Base-by-base conservation (phyloP, 768 basidiomycete species). In the Dioszegia crocea region DNA sequence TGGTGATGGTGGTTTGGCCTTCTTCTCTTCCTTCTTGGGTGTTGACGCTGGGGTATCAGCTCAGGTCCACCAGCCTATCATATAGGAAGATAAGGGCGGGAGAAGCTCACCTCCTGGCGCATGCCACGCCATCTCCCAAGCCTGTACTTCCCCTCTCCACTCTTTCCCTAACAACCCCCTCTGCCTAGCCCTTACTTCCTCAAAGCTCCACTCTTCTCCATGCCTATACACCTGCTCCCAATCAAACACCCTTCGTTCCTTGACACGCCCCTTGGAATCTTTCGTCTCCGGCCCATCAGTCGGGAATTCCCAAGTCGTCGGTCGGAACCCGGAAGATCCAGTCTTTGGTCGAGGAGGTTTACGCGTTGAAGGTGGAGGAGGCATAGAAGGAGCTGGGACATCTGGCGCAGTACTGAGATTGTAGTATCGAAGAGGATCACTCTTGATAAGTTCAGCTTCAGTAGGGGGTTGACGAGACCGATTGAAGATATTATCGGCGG, bases 191-290 rank as follows among this genome's bases (percentile, higher is more conserved):
- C 76, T 51, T 23, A 33, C 85, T 86, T 80, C 93, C 69, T 88
- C 85, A 23, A 86, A 85, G 67, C 88, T 87, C 77, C 88, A 94
- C 74, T 97, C 92, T 1, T 84, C 80, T 1, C 85, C 82, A 49
- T 88, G 85, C 30, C 84, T 83, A n/a, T 86, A 89, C 11, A 78
- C 76, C 67, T 86, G 88, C 14, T 91, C 62, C 76, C 77, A 78
- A 41, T 70, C 68, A 56, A 77, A 76, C 67, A 74, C 74, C 56
- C 77, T 50, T 41, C 67, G 50, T 53, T 78, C 76, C 39, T 53
- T 53, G 2, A 69, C 56, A 59, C 77, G 73, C 14, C 73, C 74
- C 31, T 53, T 63, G 8, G 59, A 61, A 14, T 60, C 62, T 23
- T 63, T 65, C 2, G 70, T 68, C 43, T 46, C 44, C 19, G 57